phyloP scores from a whole-genome alignment of 164 flowering plant genomes.

The Magnolia kwangsiensis region DNA sequence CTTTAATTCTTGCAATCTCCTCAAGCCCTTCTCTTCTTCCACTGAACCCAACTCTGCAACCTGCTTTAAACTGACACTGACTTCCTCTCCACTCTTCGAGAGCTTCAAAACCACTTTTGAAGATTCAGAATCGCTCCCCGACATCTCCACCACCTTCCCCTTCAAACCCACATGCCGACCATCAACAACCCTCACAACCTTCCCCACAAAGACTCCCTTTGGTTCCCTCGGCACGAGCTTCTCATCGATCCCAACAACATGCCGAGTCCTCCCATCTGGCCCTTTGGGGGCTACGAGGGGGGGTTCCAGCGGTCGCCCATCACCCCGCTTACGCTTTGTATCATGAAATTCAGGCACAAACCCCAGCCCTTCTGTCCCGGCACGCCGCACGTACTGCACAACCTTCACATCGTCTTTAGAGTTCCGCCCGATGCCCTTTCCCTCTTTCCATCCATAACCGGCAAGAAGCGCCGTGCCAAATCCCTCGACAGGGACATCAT shows the following conservation, averaged over 20 bases:
- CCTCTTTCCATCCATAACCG: slow-evolving; percentile 81
- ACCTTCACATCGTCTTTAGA: slow-evolving; percentile 60
- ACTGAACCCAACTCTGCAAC: slow-evolving; percentile 58
- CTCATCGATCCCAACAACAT: slow-evolving; percentile 19
- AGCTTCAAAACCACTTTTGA: slow-evolving; percentile 40
- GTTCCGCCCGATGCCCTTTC: slow-evolving; percentile 64
- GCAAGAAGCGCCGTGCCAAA: slow-evolving; percentile 64
- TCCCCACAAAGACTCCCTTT: slow-evolving; percentile 26
- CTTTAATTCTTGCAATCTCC: slow-evolving; percentile 37
- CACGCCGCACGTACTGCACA: slow-evolving; percentile 30
- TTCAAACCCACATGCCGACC: slow-evolving; percentile 45
- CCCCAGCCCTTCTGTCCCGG: slow-evolving; percentile 50
- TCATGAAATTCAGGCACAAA: slow-evolving; percentile 23
- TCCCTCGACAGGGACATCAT: slow-evolving; percentile 66
- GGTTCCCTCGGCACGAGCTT: slow-evolving; percentile 17
- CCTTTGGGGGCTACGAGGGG: slow-evolving; percentile 19
- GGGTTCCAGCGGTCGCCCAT: slow-evolving; percentile 4
- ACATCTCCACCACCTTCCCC: slow-evolving; percentile 40
- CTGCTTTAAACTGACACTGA: slow-evolving; percentile 33
- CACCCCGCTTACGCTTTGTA: slow-evolving; percentile 13
- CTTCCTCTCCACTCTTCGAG: slow-evolving; percentile 33
- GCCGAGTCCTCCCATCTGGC: slow-evolving; percentile 14
- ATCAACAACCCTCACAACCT: slow-evolving; percentile 25
- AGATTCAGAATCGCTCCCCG: slow-evolving; percentile 15
- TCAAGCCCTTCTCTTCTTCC: slow-evolving; percentile 61